Base-by-base conservation (phyloP, 2,329 filamentous ascomycete species). In the Fusarium devonianum region DNA sequence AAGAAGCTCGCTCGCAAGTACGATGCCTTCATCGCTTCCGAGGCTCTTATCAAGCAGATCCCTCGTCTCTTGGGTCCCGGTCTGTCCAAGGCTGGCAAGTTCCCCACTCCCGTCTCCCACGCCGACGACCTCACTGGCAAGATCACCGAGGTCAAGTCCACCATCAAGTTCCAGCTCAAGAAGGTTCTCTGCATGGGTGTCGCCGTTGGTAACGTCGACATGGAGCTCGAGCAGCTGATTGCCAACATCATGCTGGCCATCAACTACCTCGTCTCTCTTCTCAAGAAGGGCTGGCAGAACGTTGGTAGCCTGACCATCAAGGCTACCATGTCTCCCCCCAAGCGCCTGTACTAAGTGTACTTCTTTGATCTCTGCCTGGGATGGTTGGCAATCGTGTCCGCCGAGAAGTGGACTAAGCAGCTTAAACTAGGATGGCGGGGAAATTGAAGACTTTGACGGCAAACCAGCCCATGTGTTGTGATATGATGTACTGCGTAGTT, bases 251-350 rank as follows among this genome's bases (percentile, higher is more conserved):
- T 99, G 94, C 82, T 99, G 82, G 86, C 93, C 80, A 97, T 99
- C 88, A 99, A 99, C 90, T 99, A 99, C 87, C 88, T 99, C 66
- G 93, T 99, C 77, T 97, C 92, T 64, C 85, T 99, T 69, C 84
- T 99, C 77, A 99, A 99, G 92, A 99, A 99, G 90, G 94, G 94
- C 77, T 99, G 94, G 94, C 94, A 99, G 86, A 99, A 99, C 87
- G 94, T 99, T 73, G 94, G 94, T 77, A 94, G 89, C 85, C 86
- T 99, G 82, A 96, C 92, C 77, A 94, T 99, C 86, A 99, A 99
- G 90, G 94, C 94, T 81, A 90, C 90, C 83, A 99, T 99, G 94
- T 96, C 91, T 79, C 94, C 94, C 68, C 94, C 94, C 69, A 94
- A 92, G 86, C 92, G 94, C 75, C 81, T 99, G 69, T 99, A 97